Base-by-base conservation (phyloP, 768 basidiomycete species). In the Mycena indigotica region DNA sequence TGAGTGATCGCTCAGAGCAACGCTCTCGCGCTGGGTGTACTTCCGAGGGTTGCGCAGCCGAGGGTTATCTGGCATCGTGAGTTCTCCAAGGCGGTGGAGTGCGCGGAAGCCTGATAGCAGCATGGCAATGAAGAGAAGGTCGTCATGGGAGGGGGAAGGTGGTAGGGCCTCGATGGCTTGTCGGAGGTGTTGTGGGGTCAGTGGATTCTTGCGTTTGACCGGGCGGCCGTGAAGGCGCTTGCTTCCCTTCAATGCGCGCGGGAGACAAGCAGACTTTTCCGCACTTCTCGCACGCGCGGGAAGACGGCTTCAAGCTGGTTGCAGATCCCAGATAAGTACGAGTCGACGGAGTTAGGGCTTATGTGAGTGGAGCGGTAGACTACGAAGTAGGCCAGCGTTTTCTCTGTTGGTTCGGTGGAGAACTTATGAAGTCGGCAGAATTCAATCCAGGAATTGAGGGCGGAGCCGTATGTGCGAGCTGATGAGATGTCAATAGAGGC, bases 271-370 rank as follows among this genome's bases (percentile, higher is more conserved):
- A 55, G 41, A 13, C 56, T 50, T 4, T 49, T 38, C 15, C 69
- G 65, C 3, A 29, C 40, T 1, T 2, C 2, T 16, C 67, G 64
- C 3, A 75, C 66, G 5, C 62, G 4, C 2, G 75, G 75, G 52
- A 65, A 78, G 10, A 62, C 57, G 0, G 64, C 5, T 48, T 76
- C 71, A 0, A 79, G 69, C 19, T 69, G 55, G 28, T 68, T 70
- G 55, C 70, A 70, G 19, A 76, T 74, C 8, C 77, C 75, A 4
- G 74, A 75, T 0, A 79, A 63, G 57, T 79, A 79, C 4, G 57
- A 46, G 46, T 54, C 50, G 25, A 72, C 68, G 0, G 73, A 71
- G 3, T 35, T n/a, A 5, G 75, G 75, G 15, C 71, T 51, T 41
- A 76, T 74, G 53, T 69, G 66, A 41, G 59, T 50, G 0, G 58